Conservation (phyloP, 495 filamentous ascomycete species). For the Lophiostoma macrostomum region DNA sequence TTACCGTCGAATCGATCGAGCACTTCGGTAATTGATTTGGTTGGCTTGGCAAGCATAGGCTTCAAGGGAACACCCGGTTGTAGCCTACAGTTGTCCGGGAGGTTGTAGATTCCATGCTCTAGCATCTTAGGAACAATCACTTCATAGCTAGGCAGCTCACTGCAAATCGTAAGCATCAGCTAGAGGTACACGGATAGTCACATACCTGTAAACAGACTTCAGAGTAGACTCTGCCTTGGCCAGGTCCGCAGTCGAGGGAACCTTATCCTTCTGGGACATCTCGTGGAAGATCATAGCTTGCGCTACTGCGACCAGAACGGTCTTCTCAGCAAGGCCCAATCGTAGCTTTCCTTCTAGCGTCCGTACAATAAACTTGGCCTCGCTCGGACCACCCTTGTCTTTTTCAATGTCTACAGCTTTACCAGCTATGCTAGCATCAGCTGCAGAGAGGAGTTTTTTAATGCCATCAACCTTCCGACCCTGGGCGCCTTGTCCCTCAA, state of each 20-base stretch:
- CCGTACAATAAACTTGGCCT: constrained; percentile 89
- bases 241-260: constrained; percentile 69
- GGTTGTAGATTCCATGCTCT: constrained; percentile 75
- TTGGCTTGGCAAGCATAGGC: constrained; percentile 98
- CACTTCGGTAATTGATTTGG: constrained; percentile 98
- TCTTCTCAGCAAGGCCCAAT: constrained; percentile 88
- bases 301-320: constrained; percentile 80
- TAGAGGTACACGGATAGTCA: background rate
- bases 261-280: constrained; percentile 61
- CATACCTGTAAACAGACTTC: constrained; percentile 84
- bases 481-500: constrained; percentile 83
- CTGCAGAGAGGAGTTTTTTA: constrained; percentile 87
- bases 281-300: constrained; percentile 87
- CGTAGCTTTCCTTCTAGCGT: constrained; percentile 92
- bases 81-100: constrained; percentile 84
- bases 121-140: constrained; percentile 88
- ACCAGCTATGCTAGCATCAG: constrained; percentile 66
- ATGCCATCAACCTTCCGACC: constrained; percentile 88
- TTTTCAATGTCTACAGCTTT: constrained; percentile 84
- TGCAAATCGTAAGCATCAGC: constrained; percentile 35
- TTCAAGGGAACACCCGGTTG: constrained; percentile 93
- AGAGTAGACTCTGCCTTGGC: constrained; percentile 78
- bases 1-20: constrained; percentile 94
- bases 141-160: constrained; percentile 92
- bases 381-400: constrained; percentile 89